A percentile compares a stretch with the other conserved stretches of the same genome.
phyloP scores from a whole-genome alignment of 75 land plant species.

The Cryptomeria japonica region DNA sequence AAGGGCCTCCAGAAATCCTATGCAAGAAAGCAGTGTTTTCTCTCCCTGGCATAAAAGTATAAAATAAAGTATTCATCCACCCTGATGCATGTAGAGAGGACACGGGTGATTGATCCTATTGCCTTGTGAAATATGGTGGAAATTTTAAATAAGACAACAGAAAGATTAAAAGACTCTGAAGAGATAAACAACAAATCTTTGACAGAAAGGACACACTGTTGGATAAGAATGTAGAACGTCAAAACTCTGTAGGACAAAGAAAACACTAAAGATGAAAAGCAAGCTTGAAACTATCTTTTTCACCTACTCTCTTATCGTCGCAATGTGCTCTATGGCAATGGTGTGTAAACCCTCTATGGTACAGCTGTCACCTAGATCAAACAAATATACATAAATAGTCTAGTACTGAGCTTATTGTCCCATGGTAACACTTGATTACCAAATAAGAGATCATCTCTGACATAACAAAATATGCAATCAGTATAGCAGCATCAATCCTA shows the following conservation, averaged over 20 bases:
- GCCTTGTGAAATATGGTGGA: not conserved
- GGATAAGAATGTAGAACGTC: not conserved
- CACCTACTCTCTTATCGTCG: too few species aligned
- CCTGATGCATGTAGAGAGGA: not conserved
- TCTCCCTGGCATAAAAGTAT: too few species aligned
- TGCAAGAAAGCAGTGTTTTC: not conserved
- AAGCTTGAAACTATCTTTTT: too few species aligned
- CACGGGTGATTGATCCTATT: not conserved
- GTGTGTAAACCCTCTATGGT: not conserved
- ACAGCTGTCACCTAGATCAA: not conserved
- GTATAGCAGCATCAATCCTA: not conserved
- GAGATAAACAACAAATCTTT: not conserved
- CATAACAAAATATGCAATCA: not conserved
- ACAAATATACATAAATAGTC: not conserved
- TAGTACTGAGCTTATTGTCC: not conserved
- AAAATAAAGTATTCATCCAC: not conserved
- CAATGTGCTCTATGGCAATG: not conserved
- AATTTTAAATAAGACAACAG: not conserved
- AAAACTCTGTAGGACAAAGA: not conserved
- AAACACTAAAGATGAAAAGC: not conserved
- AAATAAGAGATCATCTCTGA: not conserved
- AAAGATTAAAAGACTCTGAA: not conserved
- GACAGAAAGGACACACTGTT: not conserved
- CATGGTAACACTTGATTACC: not conserved
- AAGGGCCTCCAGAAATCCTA: not conserved